A percentile compares a stretch with the other conserved stretches of the same genome.
phyloP scores from a whole-genome alignment of 805 yeast genomes.

The Gaillardinia entomophila region DNA sequence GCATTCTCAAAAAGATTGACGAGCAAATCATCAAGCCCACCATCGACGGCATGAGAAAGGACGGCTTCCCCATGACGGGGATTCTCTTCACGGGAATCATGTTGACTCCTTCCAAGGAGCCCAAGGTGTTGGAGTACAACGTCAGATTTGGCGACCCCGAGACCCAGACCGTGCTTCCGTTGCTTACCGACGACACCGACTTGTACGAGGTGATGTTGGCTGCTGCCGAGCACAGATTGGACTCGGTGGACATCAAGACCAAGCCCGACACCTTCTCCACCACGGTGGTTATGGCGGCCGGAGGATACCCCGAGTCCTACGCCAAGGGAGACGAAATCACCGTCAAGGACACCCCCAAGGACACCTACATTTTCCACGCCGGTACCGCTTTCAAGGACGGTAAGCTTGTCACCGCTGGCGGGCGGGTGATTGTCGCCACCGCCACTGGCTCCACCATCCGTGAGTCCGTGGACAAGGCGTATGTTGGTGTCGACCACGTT shows the following conservation, averaged over 20 bases:
- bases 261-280: constrained; percentile 62
- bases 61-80: constrained; percentile 94
- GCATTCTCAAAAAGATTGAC: constrained; percentile 64
- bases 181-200: constrained; percentile 79
- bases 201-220: constrained; percentile 90
- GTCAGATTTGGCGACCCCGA: constrained; percentile 99
- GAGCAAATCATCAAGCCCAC: constrained; percentile 80
- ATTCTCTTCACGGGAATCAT: constrained; percentile 93
- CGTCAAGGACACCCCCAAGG: constrained; percentile 42
- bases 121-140: constrained; percentile 93
- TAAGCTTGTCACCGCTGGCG: constrained; percentile 79
- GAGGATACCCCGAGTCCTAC: constrained; percentile 91
- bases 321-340: constrained; percentile 81
- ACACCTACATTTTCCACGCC: constrained; percentile 87
- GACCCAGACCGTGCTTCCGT: constrained; percentile 92
- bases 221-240: constrained; percentile 90
- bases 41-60: constrained; percentile 92
- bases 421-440: constrained; percentile 94
- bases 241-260: constrained; percentile 61
- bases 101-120: constrained; percentile 74
- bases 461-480: constrained; percentile 82
- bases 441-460: constrained; percentile 72
- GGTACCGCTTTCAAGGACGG: constrained; percentile 70
- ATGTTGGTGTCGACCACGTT: constrained; percentile 75
- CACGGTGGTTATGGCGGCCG: constrained; percentile 94